Percentiles rank a stretch among this genome's conserved stretches.
phyloP scores from a whole-genome alignment of 169 alveolate species.

The Eimeria sp. region DNA sequence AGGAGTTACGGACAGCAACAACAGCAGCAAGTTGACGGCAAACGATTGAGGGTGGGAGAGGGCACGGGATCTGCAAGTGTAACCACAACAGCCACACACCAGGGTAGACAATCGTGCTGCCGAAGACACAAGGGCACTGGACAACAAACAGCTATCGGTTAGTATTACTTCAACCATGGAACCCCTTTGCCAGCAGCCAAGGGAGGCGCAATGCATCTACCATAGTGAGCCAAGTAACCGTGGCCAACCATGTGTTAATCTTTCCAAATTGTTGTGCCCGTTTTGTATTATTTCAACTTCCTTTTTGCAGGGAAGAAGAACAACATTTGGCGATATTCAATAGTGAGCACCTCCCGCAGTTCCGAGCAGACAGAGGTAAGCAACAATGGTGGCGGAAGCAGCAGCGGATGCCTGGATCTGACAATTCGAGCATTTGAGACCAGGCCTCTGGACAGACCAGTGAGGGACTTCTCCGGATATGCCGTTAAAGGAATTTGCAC shows the following conservation, averaged over 20 bases:
- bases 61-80: conserved; percentile 7
- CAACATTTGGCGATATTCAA: conserved; percentile 82
- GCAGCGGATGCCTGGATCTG: conserved; percentile 74
- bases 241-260: neutral
- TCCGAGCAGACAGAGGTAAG: conserved; percentile 17
- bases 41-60: conserved; percentile 43
- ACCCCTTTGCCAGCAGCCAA: neutral
- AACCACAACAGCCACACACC: conserved; percentile 9
- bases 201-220: neutral
- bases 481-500: conserved; percentile 20
- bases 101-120: conserved; percentile 59
- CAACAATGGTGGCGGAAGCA: conserved; percentile 41
- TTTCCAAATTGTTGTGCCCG: neutral
- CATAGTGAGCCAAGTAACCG: neutral
- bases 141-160: conserved; percentile 49
- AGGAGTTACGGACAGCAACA: conserved; percentile 69
- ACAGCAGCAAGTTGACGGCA: conserved; percentile 47
- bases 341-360: conserved; percentile 53
- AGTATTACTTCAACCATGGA: neutral
- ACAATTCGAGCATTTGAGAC: conserved; percentile 46
- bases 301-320: conserved; percentile 68
- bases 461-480: conserved; percentile 27
- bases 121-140: conserved; percentile 50
- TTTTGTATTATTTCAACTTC: neutral
- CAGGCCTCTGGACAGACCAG: conserved; percentile 55